These are phyloP conservation scores for Vaccinium darrowii DNA, from an alignment of 148 eudicot genomes.

Conservation along the genomic window DNA sequence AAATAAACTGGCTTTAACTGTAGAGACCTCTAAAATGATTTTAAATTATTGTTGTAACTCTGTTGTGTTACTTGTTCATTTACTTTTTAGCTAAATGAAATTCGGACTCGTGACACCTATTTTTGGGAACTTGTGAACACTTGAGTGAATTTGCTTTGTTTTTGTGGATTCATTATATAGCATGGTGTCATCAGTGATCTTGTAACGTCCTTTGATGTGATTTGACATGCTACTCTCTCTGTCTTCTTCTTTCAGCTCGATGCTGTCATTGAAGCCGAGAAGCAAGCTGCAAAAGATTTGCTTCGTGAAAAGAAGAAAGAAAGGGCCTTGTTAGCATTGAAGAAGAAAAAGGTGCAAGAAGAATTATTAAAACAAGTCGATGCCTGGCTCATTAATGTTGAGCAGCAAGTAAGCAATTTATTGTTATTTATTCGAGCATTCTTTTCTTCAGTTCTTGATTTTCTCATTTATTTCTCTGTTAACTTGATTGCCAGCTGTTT, in stretches of 20 bases:
- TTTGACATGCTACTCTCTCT: constrained; percentile 15
- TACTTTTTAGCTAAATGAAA: not conserved
- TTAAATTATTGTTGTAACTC: not conserved
- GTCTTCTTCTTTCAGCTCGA: constrained; percentile 65
- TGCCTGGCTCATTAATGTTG: constrained; percentile 94
- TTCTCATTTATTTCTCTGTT: not conserved
- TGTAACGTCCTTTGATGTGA: not conserved
- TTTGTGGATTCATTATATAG: not conserved
- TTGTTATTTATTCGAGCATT: not conserved
- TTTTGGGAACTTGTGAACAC: not conserved
- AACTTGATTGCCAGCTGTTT: not conserved
- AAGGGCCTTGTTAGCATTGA: constrained; percentile 87
- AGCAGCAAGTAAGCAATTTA: constrained; percentile 67
- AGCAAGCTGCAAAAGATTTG: constrained; percentile 91
- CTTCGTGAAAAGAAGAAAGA: constrained; percentile 96
- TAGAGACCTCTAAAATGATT: not conserved
- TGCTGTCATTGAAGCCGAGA: constrained; percentile 93
- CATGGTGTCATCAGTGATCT: not conserved
- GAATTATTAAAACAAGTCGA: constrained; percentile 93
- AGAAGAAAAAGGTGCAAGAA: constrained; percentile 95
- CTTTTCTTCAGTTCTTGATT: not conserved
- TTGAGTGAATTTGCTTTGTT: not conserved
- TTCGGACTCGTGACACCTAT: not conserved
- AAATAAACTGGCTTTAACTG: not conserved
- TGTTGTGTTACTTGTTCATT: not conserved